Evolutionary conservation across 352 stramenopile genomes (phyloP).

Genomic region (Halophytophthora polymorphica): DNA sequence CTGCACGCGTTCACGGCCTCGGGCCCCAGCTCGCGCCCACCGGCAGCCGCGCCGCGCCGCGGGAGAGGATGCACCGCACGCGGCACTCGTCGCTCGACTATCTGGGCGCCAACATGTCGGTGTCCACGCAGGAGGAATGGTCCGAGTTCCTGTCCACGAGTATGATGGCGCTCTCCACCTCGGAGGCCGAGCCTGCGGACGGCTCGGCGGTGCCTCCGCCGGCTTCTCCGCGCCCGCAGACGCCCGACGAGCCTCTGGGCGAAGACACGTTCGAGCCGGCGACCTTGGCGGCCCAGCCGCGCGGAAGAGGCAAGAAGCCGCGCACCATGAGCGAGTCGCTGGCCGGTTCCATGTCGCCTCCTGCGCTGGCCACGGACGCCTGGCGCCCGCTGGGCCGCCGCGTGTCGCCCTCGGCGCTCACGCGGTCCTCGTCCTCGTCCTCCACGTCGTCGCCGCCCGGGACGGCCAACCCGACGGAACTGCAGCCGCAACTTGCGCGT

Average conservation of each 20-base stretch:
- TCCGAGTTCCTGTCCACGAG: constrained; percentile 61
- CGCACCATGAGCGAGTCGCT: constrained; percentile 47
- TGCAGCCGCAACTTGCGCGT: constrained; percentile 1
- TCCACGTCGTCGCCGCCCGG: constrained; percentile 14
- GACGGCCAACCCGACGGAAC: constrained; percentile 25
- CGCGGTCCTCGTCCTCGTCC: constrained; percentile 14
- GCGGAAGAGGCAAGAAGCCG: constrained; percentile 16
- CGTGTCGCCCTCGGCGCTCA: constrained; percentile 20
- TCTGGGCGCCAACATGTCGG: constrained; percentile 16
- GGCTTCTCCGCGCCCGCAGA: constrained; percentile 1
- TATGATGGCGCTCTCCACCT: constrained; percentile 52
- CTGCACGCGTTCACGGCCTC: background rate
- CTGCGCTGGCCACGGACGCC: constrained; percentile 15
- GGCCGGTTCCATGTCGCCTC: constrained; percentile 26
- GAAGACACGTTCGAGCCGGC: constrained; percentile 1
- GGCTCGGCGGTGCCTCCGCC: constrained; percentile 1
- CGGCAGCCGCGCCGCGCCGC: background rate
- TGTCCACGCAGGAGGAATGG: constrained; percentile 50
- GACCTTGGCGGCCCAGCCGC: background rate
- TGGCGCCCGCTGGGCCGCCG: constrained; percentile 56
- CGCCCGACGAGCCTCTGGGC: constrained; percentile 1
- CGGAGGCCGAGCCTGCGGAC: constrained; percentile 19
- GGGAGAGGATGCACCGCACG: constrained; percentile 41
- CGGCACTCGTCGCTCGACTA: constrained; percentile 65
- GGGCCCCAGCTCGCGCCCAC: constrained; percentile 6